Base-by-base conservation (phyloP, 2,329 filamentous ascomycete genomes). In the Trematosphaeria pertusa region DNA sequence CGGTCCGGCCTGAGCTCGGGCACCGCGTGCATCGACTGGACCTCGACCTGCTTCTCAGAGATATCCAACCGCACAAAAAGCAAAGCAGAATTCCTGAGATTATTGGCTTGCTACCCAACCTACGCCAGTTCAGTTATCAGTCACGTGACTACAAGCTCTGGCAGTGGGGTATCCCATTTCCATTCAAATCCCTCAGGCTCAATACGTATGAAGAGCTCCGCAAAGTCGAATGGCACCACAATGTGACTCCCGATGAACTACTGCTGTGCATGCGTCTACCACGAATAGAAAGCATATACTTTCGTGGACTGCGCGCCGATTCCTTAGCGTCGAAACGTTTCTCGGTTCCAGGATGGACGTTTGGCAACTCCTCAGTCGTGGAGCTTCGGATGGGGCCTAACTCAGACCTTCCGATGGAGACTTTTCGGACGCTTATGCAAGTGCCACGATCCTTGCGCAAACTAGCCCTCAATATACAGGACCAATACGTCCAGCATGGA, bases 161-260 rank as follows among this genome's bases (percentile, higher is more conserved):
- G 46, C 46, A 48, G 7, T 48, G 31, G 34, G 37, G 39, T 14
- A 12, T 43, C 24, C 34, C 46, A 14, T 21, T 24, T 5, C 46
- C 46, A 10, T 36, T 48, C 8, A 43, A 35, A 22, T 35, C 26
- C 26, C 12, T 4, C 18, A 28, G 37, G 4, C 24, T 28, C 12
- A 19, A 40, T 30, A 30, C 35, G 5, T 36, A 41, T 20, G 33
- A 37, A 14, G 33, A 37, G 9, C 10, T 48, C n/a, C 39, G 40
- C 10, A 34, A 21, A 30, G 31, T 48, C 11, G 46, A 48, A 7
- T 48, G 46, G 46, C 35, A 43, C 19, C 46, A 48, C 30, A 48
- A 48, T 18, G 43, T 48, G 39, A 33, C 39, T 3, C 21, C 39
- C 21, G 14, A 30, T 18, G 34, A 36, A 14, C 35, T 48, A 9